These are phyloP conservation scores for Salix arbutifolia DNA, from an alignment of 345 rosid species.

Conservation along the genomic window DNA sequence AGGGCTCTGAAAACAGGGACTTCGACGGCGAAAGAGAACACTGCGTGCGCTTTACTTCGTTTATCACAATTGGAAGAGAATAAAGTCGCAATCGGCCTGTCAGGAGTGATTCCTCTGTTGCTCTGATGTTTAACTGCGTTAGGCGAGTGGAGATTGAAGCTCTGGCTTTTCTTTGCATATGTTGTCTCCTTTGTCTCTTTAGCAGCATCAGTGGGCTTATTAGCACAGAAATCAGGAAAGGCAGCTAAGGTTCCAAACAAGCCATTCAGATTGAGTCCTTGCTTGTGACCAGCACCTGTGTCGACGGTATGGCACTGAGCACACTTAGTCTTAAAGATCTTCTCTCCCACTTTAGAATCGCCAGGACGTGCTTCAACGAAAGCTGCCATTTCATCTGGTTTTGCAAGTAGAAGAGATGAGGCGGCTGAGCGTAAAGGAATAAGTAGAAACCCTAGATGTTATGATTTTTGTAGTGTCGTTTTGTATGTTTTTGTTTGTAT, in stretches of 20 bases:
- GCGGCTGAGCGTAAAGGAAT: too few relatives aligned
- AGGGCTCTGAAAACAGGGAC: conserved; percentile 68
- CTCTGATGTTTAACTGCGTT: too few relatives aligned
- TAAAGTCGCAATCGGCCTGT: conserved; percentile 80
- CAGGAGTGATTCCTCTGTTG: conserved; percentile 95
- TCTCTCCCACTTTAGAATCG: conserved; percentile 50
- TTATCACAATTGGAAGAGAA: conserved; percentile 77
- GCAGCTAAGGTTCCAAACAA: too few relatives aligned
- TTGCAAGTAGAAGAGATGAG: too few relatives aligned
- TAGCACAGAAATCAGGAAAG: too few relatives aligned
- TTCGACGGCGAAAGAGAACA: conserved; percentile 77
- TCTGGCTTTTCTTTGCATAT: conserved; percentile 93
- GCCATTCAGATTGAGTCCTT: conserved; percentile 25
- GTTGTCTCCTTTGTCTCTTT: conserved; percentile 90
- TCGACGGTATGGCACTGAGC: conserved; percentile 73
- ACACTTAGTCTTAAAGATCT: conserved; percentile 66
- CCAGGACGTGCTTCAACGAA: conserved; percentile 62
- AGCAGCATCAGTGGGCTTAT: conserved; percentile 89
- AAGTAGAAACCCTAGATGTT: too few relatives aligned
- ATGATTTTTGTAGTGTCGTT: too few relatives aligned
- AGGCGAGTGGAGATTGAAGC: conserved; percentile 98
- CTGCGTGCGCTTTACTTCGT: conserved; percentile 86
- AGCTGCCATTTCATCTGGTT: conserved; percentile 44
- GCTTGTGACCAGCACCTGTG: conserved; percentile 58
- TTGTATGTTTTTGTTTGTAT: too few relatives aligned